Conservation (phyloP, 768 basidiomycete genomes). For the Saitozyma sp. region DNA sequence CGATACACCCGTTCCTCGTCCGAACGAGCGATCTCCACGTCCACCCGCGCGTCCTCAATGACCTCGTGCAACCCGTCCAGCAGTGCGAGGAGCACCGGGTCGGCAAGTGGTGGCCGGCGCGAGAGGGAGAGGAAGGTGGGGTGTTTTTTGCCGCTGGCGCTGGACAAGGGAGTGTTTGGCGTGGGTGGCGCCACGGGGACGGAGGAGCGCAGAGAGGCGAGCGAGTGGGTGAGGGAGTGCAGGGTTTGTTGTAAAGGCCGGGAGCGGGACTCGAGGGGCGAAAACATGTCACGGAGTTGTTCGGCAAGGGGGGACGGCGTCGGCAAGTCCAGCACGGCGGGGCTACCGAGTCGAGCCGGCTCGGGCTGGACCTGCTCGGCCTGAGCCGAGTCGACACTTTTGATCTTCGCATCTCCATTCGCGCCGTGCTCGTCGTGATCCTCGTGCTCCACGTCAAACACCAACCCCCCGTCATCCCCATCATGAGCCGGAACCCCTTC, state of each 20-base stretch:
- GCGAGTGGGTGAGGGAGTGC: conserved; percentile 40
- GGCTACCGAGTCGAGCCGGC: background rate
- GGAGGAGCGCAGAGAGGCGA: conserved; percentile 24
- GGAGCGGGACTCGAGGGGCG: conserved; percentile 26
- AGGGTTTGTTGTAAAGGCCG: conserved; percentile 35
- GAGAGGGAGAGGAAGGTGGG: conserved; percentile 7
- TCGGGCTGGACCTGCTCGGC: too few relatives aligned
- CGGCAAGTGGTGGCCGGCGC: conserved; percentile 17
- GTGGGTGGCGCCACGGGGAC: conserved; percentile 26
- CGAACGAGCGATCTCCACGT: conserved; percentile 50
- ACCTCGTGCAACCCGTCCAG: conserved; percentile 50
- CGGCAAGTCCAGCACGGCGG: background rate
- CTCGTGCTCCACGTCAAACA: conserved; percentile 5
- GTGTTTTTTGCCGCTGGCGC: conserved; percentile 8
- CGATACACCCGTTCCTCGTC: conserved; percentile 48
- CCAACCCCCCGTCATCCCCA: background rate
- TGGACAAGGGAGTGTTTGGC: conserved; percentile 6
- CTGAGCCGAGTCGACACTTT: background rate
- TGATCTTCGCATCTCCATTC: background rate
- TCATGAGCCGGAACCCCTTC: conserved; percentile 17
- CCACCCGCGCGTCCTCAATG: conserved; percentile 51
- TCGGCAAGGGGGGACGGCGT: conserved; percentile 9
- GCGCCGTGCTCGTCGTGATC: conserved; percentile 10
- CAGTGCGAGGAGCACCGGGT: conserved; percentile 31
- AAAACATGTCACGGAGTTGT: conserved; percentile 26